Percentiles rank a stretch among this genome's conserved stretches.
Conservation (phyloP, 768 basidiomycete species). For the Stropharia rugosoannulata region DNA sequence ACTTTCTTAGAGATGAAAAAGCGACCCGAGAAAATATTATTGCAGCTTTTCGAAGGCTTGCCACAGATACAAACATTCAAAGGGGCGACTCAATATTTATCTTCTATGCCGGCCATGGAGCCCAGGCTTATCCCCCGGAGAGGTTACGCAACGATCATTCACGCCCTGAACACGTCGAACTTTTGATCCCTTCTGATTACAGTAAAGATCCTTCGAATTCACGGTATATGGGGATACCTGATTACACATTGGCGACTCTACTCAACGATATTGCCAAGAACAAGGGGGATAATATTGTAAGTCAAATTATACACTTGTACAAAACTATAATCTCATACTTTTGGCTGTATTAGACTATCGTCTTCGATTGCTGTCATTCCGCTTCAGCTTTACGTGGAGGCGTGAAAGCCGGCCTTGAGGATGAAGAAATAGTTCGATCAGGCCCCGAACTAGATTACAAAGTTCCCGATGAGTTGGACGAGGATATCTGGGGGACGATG, state of each 20-base stretch:
- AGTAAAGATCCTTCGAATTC: not conserved
- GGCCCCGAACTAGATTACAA: not conserved
- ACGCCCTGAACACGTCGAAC: slow-evolving; percentile 1
- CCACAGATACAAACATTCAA: not conserved
- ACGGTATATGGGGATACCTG: slow-evolving; percentile 5
- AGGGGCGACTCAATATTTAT: slow-evolving; percentile 8
- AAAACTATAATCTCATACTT: not conserved
- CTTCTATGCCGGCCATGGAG: slow-evolving; percentile 15
- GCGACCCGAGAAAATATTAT: slow-evolving; percentile 10
- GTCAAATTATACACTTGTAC: not conserved
- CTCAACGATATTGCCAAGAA: slow-evolving; percentile 7
- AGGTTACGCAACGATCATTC: not conserved
- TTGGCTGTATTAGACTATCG: not conserved
- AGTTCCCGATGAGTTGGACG: slow-evolving; percentile 1
- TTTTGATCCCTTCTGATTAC: slow-evolving; percentile 8
- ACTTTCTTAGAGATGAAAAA: not conserved
- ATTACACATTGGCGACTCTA: slow-evolving; percentile 12
- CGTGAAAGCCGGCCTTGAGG: not conserved
- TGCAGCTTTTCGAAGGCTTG: slow-evolving; percentile 5
- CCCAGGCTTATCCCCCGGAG: not conserved
- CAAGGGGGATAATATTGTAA: slow-evolving; percentile 19
- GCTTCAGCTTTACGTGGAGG: not conserved
- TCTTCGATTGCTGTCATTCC: not conserved
- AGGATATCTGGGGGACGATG: not conserved
- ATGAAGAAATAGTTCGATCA: not conserved